These are phyloP conservation scores for Alternaria sp. DNA, from an alignment of 2,329 filamentous ascomycete species.

Conservation along the genomic window DNA sequence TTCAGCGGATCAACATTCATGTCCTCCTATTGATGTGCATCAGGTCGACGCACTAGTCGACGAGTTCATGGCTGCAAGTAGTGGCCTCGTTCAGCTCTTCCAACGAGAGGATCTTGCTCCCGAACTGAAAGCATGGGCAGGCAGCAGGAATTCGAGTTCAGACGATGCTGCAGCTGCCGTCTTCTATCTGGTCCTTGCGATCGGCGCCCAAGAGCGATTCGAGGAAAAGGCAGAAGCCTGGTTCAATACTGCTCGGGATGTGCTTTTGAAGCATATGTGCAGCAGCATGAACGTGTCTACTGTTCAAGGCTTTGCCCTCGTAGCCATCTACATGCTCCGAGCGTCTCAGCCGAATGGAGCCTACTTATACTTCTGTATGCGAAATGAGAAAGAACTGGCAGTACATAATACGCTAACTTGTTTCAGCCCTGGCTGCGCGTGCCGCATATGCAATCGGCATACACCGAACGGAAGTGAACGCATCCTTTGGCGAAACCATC, in stretches of 20 bases:
- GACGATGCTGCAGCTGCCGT: slow-evolving; percentile 56
- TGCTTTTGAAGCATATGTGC: slow-evolving; percentile 55
- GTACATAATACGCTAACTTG: not conserved
- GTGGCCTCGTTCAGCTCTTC: slow-evolving; percentile 58
- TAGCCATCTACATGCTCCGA: slow-evolving; percentile 61
- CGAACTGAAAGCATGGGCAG: slow-evolving; percentile 38
- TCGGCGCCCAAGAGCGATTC: slow-evolving; percentile 55
- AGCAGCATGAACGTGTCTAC: slow-evolving; percentile 58
- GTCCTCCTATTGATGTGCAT: slow-evolving; percentile 35
- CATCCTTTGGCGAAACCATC: slow-evolving; percentile 54
- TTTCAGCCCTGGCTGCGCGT: slow-evolving; percentile 53
- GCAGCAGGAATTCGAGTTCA: slow-evolving; percentile 8
- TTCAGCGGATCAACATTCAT: slow-evolving; percentile 27
- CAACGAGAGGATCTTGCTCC: slow-evolving; percentile 45
- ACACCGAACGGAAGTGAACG: slow-evolving; percentile 60
- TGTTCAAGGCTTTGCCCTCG: slow-evolving; percentile 59
- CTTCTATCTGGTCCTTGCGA: slow-evolving; percentile 59
- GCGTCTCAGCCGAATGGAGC: slow-evolving; percentile 60
- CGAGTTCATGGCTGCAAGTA: slow-evolving; percentile 55
- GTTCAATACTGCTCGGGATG: slow-evolving; percentile 54
- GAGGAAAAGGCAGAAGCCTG: slow-evolving; percentile 55
- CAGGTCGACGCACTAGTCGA: slow-evolving; percentile 52
- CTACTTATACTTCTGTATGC: slow-evolving; percentile 57
- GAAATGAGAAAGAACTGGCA: no score
- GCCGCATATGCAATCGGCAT: slow-evolving; percentile 61